Evolutionary conservation across 306 rosid species (phyloP).

Genomic region (Phaseolus lunatus): DNA sequence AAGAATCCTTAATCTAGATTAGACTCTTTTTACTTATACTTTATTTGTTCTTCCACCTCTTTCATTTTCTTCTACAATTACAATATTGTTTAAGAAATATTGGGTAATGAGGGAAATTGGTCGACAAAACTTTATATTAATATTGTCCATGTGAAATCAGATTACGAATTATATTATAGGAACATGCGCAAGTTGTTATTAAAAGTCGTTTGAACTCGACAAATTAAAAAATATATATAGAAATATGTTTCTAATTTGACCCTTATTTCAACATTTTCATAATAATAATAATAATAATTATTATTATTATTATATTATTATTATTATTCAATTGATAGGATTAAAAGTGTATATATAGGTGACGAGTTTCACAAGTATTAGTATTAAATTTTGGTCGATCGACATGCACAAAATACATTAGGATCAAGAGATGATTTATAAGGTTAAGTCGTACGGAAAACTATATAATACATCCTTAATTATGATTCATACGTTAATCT

Average conservation of each 20-base stretch:
- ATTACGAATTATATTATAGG: constrained; percentile 22
- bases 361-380: too few species aligned
- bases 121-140: not conserved
- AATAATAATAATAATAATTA: too few species aligned
- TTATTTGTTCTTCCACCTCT: not conserved
- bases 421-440: too few species aligned
- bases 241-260: not conserved
- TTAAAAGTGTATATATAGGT: too few species aligned
- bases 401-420: too few species aligned
- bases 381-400: too few species aligned
- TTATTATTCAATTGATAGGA: not conserved
- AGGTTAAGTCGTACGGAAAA: too few species aligned
- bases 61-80: not conserved
- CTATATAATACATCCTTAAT: too few species aligned
- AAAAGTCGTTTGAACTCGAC: constrained; percentile 38
- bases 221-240: not conserved
- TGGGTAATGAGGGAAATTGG: not conserved
- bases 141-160: constrained; percentile 35
- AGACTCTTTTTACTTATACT: not conserved
- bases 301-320: too few species aligned
- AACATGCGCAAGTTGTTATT: not conserved
- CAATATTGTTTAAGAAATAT: too few species aligned
- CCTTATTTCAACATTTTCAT: not conserved
- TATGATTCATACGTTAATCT: too few species aligned
- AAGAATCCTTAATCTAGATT: too few species aligned